A percentile compares a stretch with the other conserved stretches of the same genome.
Conservation (phyloP, 2,329 filamentous ascomycete genomes). For the Aspergillus chevalieri region DNA sequence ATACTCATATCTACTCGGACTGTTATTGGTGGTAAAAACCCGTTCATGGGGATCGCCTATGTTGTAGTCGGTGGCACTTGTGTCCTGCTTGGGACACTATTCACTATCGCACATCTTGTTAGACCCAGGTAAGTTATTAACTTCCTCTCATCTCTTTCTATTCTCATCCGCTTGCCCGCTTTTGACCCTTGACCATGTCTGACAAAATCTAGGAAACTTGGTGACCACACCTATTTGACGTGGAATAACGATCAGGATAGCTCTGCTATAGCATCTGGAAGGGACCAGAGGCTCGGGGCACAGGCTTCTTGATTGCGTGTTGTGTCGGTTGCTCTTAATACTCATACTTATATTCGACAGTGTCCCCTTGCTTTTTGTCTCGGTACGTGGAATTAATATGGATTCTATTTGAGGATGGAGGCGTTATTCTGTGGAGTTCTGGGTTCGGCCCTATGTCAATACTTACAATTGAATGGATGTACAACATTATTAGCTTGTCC, state of each 20-base stretch:
- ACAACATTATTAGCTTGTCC: background rate
- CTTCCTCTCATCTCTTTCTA: background rate
- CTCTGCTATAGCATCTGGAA: slow-evolving; percentile 49
- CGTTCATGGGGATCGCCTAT: slow-evolving; percentile 94
- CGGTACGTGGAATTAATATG: background rate
- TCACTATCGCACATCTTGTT: slow-evolving; percentile 84
- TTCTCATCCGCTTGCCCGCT: background rate
- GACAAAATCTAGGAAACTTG: slow-evolving; percentile 68
- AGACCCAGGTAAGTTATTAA: slow-evolving; percentile 66
- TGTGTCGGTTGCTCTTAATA: background rate
- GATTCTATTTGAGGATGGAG: background rate
- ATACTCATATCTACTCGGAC: slow-evolving; percentile 84
- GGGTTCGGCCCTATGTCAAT: background rate
- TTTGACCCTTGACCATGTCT: background rate
- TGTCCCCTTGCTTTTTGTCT: background rate
- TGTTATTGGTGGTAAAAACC: slow-evolving; percentile 90
- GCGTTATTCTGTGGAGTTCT: background rate
- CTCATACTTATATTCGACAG: slow-evolving; percentile 1
- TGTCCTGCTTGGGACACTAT: slow-evolving; percentile 78
- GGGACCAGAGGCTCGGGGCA: slow-evolving; percentile 47
- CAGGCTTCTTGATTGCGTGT: slow-evolving; percentile 13
- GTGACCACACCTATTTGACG: slow-evolving; percentile 93
- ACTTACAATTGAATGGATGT: background rate
- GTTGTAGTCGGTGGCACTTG: slow-evolving; percentile 90
- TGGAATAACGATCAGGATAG: slow-evolving; percentile 74